phyloP scores from a whole-genome alignment of 2,329 filamentous ascomycete genomes.

The Xylariaceae sp. region DNA sequence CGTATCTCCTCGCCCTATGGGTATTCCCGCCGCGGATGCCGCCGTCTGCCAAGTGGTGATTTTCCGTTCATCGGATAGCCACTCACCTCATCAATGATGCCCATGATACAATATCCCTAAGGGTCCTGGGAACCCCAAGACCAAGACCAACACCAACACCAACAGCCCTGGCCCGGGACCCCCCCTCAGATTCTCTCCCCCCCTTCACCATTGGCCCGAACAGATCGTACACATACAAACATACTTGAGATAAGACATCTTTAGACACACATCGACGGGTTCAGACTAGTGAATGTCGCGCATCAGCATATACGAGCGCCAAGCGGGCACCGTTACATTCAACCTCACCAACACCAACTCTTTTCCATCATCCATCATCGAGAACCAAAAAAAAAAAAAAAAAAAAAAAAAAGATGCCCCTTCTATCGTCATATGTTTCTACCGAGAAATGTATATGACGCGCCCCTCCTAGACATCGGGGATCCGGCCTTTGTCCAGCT shows the following conservation, averaged over 20 bases:
- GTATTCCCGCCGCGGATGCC: neutral
- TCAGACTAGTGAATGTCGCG: slow-evolving; percentile 1
- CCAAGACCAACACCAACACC: no score
- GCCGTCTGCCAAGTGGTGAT: neutral
- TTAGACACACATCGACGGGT: no score
- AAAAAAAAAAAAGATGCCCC: neutral
- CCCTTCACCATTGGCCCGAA: slow-evolving; percentile 1
- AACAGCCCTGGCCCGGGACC: no score
- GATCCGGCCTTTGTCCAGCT: no score
- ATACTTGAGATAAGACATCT: no score
- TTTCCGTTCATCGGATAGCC: neutral
- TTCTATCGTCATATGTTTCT: no score
- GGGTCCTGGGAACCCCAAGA: no score
- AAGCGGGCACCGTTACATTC: slow-evolving; percentile 5
- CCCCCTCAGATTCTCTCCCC: no score
- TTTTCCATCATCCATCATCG: neutral
- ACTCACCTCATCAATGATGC: neutral
- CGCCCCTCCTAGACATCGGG: no score
- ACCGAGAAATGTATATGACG: no score
- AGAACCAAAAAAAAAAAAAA: neutral
- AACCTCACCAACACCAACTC: no score
- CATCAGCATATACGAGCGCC: slow-evolving; percentile 19
- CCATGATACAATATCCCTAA: no score
- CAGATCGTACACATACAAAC: neutral
- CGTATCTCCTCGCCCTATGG: neutral